Conservation (phyloP, 495 filamentous ascomycete species). For the Talaromyces stipitatus region DNA sequence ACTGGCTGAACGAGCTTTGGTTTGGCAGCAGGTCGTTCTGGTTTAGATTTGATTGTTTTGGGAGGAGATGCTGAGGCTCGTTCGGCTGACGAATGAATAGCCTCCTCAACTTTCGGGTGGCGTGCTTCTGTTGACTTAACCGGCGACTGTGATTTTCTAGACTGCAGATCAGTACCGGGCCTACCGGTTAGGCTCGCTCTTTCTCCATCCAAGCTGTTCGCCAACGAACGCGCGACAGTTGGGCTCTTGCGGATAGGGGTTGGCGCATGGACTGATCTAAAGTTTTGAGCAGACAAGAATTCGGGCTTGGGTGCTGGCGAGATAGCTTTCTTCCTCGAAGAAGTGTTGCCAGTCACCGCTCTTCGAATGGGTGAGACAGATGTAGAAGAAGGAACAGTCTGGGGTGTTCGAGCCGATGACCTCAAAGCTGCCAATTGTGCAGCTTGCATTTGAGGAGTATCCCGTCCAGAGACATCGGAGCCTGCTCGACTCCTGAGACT, state of each 20-base stretch:
- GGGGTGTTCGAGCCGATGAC: conserved; percentile 13
- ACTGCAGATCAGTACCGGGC: background rate
- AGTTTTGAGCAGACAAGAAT: background rate
- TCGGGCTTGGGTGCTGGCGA: background rate
- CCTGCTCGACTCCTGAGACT: conserved; percentile 6
- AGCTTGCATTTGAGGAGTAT: conserved; percentile 24
- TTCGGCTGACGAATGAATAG: background rate
- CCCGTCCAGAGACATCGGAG: conserved; percentile 9
- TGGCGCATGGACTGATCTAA: conserved; percentile 2
- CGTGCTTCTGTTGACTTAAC: background rate
- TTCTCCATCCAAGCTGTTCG: background rate
- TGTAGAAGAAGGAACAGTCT: background rate
- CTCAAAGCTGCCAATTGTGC: conserved; percentile 29
- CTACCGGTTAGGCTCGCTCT: background rate
- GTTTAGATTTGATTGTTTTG: background rate
- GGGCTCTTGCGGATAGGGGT: background rate
- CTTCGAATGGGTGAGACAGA: background rate
- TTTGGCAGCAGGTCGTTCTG: background rate
- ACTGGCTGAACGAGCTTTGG: background rate
- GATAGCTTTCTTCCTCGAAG: background rate
- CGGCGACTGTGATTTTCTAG: too few species aligned
- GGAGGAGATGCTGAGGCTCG: background rate
- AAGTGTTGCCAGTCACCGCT: background rate
- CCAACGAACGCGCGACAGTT: background rate
- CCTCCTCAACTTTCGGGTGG: background rate